phyloP scores from a whole-genome alignment of 441 rosid genomes.

The Populus tomentosa region DNA sequence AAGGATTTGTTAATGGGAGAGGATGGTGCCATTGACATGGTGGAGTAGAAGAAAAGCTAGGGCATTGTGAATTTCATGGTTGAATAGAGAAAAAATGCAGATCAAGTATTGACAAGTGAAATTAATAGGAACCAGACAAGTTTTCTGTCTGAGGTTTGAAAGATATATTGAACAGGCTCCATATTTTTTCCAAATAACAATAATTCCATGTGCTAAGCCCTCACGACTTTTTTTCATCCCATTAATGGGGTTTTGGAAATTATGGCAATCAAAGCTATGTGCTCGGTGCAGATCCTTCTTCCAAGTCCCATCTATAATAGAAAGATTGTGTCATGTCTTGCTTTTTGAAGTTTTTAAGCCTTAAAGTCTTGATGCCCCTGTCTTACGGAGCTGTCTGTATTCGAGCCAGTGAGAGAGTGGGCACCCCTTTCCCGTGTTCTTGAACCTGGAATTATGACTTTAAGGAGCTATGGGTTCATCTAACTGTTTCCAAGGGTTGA shows the following conservation, averaged over 20 bases:
- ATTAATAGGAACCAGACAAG: neutral
- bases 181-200: neutral
- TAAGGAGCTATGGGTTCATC: neutral
- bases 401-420: neutral
- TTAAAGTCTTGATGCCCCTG: neutral
- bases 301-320: neutral
- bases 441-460: neutral
- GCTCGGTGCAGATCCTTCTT: neutral
- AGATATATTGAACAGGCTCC: neutral
- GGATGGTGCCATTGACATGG: neutral
- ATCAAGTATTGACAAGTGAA: neutral
- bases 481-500: neutral
- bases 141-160: neutral
- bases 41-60: neutral
- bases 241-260: neutral
- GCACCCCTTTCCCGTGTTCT: neutral
- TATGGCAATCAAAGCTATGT: neutral
- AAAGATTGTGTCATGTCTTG: neutral
- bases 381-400: neutral
- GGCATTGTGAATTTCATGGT: neutral
- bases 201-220: neutral
- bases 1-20: neutral
- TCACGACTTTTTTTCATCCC: neutral
- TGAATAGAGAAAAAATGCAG: neutral
- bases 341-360: neutral